phyloP scores from a whole-genome alignment of 148 eudicot species.

The Amaranthus hypochondriacus region DNA sequence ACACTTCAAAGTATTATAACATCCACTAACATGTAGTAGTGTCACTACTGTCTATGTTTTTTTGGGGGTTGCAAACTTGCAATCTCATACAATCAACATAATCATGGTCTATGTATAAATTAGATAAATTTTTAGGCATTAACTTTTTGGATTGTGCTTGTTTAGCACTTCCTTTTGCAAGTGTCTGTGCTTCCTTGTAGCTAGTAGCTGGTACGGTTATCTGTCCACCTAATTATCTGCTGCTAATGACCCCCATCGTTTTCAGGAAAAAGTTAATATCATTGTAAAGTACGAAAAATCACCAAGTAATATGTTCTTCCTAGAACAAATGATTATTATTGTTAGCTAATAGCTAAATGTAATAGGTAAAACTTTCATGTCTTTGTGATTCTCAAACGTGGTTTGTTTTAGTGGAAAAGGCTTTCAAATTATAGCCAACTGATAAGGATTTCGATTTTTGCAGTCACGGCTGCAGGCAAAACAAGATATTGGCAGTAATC shows the following conservation, averaged over 20 bases:
- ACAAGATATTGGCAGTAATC: slow-evolving; percentile 75
- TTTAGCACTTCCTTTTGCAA: background rate
- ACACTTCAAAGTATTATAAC: background rate
- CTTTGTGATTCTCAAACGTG: background rate
- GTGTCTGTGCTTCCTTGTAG: background rate
- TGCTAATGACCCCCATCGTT: background rate
- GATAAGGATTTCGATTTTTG: slow-evolving; percentile 11
- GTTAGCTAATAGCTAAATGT: background rate
- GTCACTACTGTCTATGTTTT: background rate
- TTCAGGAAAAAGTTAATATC: background rate
- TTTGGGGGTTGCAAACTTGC: background rate
- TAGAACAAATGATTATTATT: background rate
- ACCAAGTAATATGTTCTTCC: background rate
- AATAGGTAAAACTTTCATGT: background rate
- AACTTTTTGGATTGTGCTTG: background rate
- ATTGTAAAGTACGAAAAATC: background rate
- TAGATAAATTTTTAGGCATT: background rate
- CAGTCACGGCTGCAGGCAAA: slow-evolving; percentile 98
- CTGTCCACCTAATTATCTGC: background rate
- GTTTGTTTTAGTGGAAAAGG: background rate
- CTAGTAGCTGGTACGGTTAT: background rate
- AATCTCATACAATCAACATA: background rate
- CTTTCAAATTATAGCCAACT: background rate
- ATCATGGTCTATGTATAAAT: background rate
- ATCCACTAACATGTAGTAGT: background rate